A percentile compares a stretch with the other conserved stretches of the same genome.
phyloP scores from a whole-genome alignment of 2,329 filamentous ascomycete species.

The Pseudonectria foliicola region DNA sequence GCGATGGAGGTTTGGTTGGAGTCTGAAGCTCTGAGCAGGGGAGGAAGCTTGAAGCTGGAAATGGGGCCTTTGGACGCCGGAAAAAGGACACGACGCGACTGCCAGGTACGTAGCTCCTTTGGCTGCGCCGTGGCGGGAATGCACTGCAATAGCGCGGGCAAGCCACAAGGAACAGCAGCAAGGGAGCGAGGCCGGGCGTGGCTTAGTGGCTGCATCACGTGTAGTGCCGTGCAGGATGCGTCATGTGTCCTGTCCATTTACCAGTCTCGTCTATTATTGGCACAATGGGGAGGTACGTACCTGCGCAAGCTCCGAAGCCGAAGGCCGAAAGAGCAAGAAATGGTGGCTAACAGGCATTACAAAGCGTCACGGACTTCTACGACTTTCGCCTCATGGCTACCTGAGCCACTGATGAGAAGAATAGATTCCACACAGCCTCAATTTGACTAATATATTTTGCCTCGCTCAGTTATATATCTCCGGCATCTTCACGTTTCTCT shows the following conservation, averaged over 20 bases:
- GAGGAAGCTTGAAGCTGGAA: conserved; percentile 18
- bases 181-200: neutral
- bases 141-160: neutral
- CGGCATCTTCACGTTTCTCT: neutral
- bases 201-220: neutral
- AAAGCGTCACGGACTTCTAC: conserved; percentile 30
- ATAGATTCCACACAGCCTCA: neutral
- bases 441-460: neutral
- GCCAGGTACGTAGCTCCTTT: conserved; percentile 21
- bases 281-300: no score
- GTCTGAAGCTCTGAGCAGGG: conserved; percentile 8
- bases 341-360: conserved; percentile 32
- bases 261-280: no score
- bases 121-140: conserved; percentile 4
- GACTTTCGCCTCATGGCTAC: conserved; percentile 10
- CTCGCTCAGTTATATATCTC: no score
- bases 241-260: no score
- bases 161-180: neutral
- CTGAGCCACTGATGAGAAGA: conserved; percentile 1
- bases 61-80: conserved; percentile 10
- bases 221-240: no score
- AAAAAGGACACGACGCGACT: conserved; percentile 27
- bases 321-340: conserved; percentile 8
- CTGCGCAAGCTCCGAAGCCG: no score
- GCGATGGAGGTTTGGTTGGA: conserved; percentile 7